phyloP scores from a whole-genome alignment of 1,139 yeast species.

The Suhomyces guaymorum region DNA sequence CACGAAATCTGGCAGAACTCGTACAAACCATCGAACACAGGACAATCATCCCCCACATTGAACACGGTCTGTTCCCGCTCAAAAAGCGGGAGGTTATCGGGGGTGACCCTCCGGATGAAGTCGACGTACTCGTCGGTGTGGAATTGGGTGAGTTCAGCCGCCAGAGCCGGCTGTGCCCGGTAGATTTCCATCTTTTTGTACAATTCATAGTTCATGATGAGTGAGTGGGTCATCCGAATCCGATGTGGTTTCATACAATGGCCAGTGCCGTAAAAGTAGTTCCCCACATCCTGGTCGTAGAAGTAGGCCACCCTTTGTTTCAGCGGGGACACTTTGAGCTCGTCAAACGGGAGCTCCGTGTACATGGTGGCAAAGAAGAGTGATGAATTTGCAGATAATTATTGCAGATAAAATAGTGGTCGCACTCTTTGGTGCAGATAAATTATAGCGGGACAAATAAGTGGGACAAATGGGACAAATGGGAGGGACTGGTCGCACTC shows the following conservation, averaged over 20 bases:
- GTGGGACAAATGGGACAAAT: too few species aligned
- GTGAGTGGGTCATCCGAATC: constrained; percentile 96
- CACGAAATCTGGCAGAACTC: constrained; percentile 93
- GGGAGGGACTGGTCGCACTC: too few species aligned
- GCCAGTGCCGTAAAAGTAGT: constrained; percentile 96
- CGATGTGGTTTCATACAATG: constrained; percentile 99
- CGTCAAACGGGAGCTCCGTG: constrained; percentile 49
- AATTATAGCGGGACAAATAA: too few species aligned
- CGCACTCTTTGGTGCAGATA: too few species aligned
- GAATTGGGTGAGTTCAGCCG: constrained; percentile 97
- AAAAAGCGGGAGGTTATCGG: constrained; percentile 88
- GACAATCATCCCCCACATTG: constrained; percentile 97
- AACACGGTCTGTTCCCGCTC: constrained; percentile 90
- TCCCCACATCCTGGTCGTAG: constrained; percentile 82
- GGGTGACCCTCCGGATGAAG: constrained; percentile 88
- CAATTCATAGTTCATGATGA: constrained; percentile 94
- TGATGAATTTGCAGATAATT: too few species aligned
- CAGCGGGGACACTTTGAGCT: constrained; percentile 38
- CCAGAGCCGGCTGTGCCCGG: constrained; percentile 94
- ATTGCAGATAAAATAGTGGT: too few species aligned
- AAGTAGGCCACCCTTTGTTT: constrained; percentile 50
- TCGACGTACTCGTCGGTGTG: constrained; percentile 97
- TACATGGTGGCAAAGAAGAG: constrained; percentile 33
- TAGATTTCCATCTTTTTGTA: constrained; percentile 97
- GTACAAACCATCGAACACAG: constrained; percentile 92